Evolutionary conservation across 148 eudicot genomes (phyloP).

Genomic region (Spergularia marina): DNA sequence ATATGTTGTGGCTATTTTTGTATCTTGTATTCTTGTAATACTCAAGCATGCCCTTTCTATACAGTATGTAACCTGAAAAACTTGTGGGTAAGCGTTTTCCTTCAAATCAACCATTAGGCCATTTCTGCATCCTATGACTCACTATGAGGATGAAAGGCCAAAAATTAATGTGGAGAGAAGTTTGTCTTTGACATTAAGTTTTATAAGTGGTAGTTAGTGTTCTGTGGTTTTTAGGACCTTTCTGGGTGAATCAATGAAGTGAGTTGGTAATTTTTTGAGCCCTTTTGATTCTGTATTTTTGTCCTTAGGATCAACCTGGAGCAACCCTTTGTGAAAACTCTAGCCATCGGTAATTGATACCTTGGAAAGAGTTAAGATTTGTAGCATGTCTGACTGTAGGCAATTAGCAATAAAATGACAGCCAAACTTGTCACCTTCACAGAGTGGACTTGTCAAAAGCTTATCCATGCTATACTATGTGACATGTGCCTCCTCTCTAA

Average conservation of each 20-base stretch:
- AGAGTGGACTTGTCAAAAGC: background rate
- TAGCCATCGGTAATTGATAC: no score
- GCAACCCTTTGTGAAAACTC: background rate
- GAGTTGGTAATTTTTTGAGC: background rate
- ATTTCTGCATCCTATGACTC: background rate
- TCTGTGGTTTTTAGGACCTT: background rate
- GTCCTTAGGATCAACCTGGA: background rate
- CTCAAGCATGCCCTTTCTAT: background rate
- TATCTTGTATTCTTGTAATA: background rate
- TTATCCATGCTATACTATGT: background rate
- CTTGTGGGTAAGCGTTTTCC: background rate
- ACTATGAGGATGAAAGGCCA: background rate
- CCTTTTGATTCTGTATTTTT: background rate
- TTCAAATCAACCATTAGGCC: background rate
- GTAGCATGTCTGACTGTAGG: no score
- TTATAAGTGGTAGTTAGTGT: background rate
- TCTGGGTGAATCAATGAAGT: background rate
- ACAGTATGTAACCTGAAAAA: background rate
- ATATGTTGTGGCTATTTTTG: background rate
- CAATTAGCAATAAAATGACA: background rate
- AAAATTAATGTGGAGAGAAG: background rate
- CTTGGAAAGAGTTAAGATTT: no score
- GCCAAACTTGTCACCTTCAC: background rate
- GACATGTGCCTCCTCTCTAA: background rate
- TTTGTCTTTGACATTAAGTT: background rate